These are phyloP conservation scores for Torulaspora pretoriensis DNA, from an alignment of 1,139 yeast genomes.

Conservation along the genomic window DNA sequence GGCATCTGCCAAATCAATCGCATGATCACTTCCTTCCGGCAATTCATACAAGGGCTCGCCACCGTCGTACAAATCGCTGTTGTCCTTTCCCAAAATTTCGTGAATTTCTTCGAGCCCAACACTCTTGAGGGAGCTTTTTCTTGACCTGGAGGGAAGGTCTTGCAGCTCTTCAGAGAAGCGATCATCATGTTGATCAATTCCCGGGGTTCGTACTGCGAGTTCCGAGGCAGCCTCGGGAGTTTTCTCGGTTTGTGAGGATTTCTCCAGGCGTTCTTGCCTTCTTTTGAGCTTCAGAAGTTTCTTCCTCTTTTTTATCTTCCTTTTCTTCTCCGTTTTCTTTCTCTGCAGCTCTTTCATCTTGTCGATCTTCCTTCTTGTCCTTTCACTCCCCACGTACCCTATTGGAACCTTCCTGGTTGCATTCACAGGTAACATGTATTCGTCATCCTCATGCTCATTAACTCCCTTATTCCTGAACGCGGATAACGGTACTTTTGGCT, in stretches of 20 bases:
- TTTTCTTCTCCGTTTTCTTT: conserved; percentile 32
- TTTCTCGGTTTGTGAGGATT: conserved; percentile 8
- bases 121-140: conserved; percentile 29
- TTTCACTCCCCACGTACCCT: conserved; percentile 37
- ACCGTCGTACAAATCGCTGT: conserved; percentile 22
- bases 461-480: conserved; percentile 81
- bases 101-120: conserved; percentile 33
- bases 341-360: conserved; percentile 36
- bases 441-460: conserved; percentile 34
- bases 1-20: conserved; percentile 28
- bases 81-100: conserved; percentile 24
- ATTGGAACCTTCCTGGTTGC: conserved; percentile 36
- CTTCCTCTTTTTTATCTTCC: conserved; percentile 33
- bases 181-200: not conserved
- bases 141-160: conserved; percentile 2
- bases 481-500: conserved; percentile 71
- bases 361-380: conserved; percentile 36
- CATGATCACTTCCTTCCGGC: conserved; percentile 13
- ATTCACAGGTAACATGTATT: conserved; percentile 32
- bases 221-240: conserved; percentile 8
- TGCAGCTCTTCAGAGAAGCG: conserved; percentile 2
- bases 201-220: conserved; percentile 6
- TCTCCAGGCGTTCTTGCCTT: conserved; percentile 31
- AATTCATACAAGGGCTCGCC: conserved; percentile 17
- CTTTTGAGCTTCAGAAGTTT: conserved; percentile 31